Evolutionary conservation across 257 asterid genomes (phyloP).

Genomic region (Coffea canephora): DNA sequence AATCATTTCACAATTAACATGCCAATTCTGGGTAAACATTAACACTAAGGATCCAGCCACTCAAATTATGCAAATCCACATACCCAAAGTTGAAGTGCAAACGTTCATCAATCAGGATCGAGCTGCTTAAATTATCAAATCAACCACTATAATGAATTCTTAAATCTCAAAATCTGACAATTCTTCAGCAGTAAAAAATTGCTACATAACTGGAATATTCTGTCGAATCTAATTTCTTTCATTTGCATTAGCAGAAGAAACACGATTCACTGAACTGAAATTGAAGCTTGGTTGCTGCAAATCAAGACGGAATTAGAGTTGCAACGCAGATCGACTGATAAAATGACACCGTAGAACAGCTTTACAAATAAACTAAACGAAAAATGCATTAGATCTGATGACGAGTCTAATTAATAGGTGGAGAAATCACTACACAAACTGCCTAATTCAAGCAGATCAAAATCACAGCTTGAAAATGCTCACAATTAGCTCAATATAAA

Average conservation of each 20-base stretch:
- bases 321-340: constrained; percentile 15
- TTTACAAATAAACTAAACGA: neutral
- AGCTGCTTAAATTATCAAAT: neutral
- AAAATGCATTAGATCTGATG: constrained; percentile 17
- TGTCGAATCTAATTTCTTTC: neutral
- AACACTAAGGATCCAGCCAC: neutral
- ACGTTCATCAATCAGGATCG: neutral
- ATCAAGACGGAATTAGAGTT: neutral
- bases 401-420: neutral
- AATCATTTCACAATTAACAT: neutral
- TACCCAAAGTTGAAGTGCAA: neutral
- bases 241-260: neutral
- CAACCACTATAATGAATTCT: neutral
- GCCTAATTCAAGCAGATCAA: constrained; percentile 34
- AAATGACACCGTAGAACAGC: neutral
- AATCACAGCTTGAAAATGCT: constrained; percentile 7
- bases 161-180: neutral
- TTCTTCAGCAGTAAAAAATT: neutral
- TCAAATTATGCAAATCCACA: neutral
- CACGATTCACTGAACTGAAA: neutral
- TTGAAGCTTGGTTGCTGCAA: neutral
- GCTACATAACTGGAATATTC: neutral
- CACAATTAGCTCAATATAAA: neutral
- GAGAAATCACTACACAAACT: neutral
- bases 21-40: neutral